A percentile compares a stretch with the other conserved stretches of the same genome.
Conservation (phyloP, 441 rosid species). For the Breynia disticha region DNA sequence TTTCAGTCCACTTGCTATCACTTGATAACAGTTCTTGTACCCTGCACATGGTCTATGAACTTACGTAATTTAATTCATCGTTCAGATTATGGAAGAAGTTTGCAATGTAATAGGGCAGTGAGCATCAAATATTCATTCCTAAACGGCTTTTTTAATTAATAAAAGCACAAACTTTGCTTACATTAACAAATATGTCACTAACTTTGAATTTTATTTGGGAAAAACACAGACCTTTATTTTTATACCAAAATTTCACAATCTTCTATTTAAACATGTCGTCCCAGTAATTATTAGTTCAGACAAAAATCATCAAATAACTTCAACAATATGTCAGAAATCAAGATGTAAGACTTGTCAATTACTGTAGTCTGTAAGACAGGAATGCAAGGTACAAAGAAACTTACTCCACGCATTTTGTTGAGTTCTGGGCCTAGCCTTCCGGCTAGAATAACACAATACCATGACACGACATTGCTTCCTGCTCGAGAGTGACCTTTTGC, state of each 20-base stretch:
- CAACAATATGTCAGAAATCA: too few species aligned
- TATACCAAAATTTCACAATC: too few species aligned
- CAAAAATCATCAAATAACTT: too few species aligned
- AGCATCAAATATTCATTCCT: too few species aligned
- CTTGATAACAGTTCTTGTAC: slow-evolving; percentile 51
- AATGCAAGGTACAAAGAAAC: slow-evolving; percentile 15
- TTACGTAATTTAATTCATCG: slow-evolving; percentile 25
- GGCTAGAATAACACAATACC: slow-evolving; percentile 95
- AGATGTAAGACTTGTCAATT: not conserved
- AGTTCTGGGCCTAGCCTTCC: slow-evolving; percentile 88
- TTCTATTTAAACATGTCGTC: too few species aligned
- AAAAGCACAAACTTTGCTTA: too few species aligned
- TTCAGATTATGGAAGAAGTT: slow-evolving; percentile 13
- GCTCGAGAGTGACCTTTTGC: slow-evolving; percentile 88
- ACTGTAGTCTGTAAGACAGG: too few species aligned
- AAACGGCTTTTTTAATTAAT: too few species aligned
- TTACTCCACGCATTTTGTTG: slow-evolving; percentile 84
- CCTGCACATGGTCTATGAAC: slow-evolving; percentile 81
- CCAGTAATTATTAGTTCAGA: too few species aligned
- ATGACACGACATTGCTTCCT: slow-evolving; percentile 55
- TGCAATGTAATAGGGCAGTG: not conserved
- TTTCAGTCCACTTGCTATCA: slow-evolving; percentile 25
- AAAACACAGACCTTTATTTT: too few species aligned
- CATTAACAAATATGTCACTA: too few species aligned
- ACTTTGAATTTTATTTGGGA: too few species aligned